These are phyloP conservation scores for Leccinum cinnamomeum DNA, from an alignment of 1,284 basidiomycete species.

Conservation along the genomic window DNA sequence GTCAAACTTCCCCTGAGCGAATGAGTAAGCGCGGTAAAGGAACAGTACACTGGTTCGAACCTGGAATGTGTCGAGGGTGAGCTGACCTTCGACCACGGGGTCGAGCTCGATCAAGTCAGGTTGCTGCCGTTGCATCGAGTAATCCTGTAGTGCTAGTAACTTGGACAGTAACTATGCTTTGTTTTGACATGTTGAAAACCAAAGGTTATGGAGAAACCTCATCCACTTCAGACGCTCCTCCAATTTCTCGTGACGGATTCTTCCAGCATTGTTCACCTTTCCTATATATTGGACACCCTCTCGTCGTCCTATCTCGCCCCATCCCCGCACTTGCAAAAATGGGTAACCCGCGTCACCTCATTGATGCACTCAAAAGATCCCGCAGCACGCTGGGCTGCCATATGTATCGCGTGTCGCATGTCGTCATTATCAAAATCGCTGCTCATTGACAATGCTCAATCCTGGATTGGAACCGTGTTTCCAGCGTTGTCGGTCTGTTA, in stretches of 20 bases:
- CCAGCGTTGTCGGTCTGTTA: conserved; percentile 66
- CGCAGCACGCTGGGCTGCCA: conserved; percentile 71
- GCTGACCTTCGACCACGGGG: conserved; percentile 58
- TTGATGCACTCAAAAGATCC: conserved; percentile 72
- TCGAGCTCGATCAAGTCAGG: conserved; percentile 41
- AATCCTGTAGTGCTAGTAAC: not conserved
- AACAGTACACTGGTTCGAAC: conserved; percentile 32
- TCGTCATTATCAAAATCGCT: conserved; percentile 53
- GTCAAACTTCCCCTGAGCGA: conserved; percentile 80
- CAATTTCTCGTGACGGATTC: conserved; percentile 68
- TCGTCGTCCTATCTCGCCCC: conserved; percentile 50
- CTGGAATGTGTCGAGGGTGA: conserved; percentile 69
- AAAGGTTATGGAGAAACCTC: conserved; percentile 34
- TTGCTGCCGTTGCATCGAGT: conserved; percentile 21
- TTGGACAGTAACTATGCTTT: conserved; percentile 13
- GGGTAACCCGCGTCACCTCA: conserved; percentile 66
- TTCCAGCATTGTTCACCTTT: conserved; percentile 55
- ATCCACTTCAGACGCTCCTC: conserved; percentile 63
- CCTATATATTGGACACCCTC: conserved; percentile 56
- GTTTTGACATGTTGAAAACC: conserved; percentile 36
- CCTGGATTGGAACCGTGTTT: conserved; percentile 64
- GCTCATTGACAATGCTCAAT: conserved; percentile 68
- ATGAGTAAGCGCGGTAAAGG: conserved; percentile 5
- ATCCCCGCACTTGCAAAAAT: conserved; percentile 69
- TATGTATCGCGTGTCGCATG: conserved; percentile 68